Conservation (phyloP, 805 yeast genomes). For the Cyberlindnera mrakii region DNA sequence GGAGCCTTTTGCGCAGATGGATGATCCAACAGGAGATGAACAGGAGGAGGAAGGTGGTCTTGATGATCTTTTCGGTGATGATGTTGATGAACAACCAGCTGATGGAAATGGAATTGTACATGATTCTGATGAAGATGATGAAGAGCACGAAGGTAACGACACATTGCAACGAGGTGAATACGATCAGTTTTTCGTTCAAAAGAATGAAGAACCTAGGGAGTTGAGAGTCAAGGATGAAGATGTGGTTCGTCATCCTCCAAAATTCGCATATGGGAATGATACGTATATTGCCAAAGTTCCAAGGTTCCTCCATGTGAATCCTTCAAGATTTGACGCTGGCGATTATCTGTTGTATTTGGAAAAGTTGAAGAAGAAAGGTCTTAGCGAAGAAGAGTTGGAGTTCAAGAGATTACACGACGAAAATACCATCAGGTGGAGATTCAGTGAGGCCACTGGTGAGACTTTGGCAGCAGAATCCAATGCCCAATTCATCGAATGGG, state of each 20-base stretch:
- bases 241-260: constrained; percentile 35
- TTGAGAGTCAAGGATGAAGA: constrained; percentile 40
- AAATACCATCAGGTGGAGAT: constrained; percentile 93
- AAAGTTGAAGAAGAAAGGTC: constrained; percentile 33
- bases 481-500: constrained; percentile 88
- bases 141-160: constrained; percentile 8
- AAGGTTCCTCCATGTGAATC: constrained; percentile 73
- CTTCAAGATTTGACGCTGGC: constrained; percentile 82
- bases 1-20: constrained; percentile 1
- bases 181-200: constrained; percentile 18
- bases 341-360: constrained; percentile 47
- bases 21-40: constrained; percentile 8
- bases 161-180: constrained; percentile 26
- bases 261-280: constrained; percentile 27
- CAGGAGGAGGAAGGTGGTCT: constrained; percentile 32
- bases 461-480: constrained; percentile 75
- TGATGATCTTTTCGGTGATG: constrained; percentile 34
- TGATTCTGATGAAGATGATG: constrained; percentile 16
- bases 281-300: constrained; percentile 63
- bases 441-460: constrained; percentile 48
- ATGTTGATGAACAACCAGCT: constrained; percentile 14
- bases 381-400: constrained; percentile 42
- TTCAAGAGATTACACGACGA: constrained; percentile 65
- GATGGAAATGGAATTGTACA: constrained; percentile 4
- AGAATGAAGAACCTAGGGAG: constrained; percentile 11